A percentile compares a stretch with the other conserved stretches of the same genome.
These are phyloP conservation scores for Danielia reshetovae DNA, from an alignment of 805 yeast species.

Conservation along the genomic window DNA sequence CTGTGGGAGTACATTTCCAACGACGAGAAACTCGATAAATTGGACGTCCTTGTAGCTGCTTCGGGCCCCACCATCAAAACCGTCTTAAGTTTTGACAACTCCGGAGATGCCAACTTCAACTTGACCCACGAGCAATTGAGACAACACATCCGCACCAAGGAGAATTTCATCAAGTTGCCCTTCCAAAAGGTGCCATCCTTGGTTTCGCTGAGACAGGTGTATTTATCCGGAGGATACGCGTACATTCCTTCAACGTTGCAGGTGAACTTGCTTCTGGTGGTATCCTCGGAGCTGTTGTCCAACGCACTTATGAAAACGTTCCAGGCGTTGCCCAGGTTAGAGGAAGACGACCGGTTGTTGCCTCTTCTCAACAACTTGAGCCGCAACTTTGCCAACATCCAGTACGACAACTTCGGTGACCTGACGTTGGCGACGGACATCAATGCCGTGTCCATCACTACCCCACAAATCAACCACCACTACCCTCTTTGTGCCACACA, in stretches of 20 bases:
- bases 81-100: slow-evolving; percentile 30
- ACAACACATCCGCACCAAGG: slow-evolving; percentile 47
- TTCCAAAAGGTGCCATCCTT: slow-evolving; percentile 82
- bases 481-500: slow-evolving; percentile 80
- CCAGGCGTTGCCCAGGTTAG: slow-evolving; percentile 75
- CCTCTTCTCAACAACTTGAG: slow-evolving; percentile 82
- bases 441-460: slow-evolving; percentile 57
- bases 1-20: slow-evolving; percentile 67
- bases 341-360: slow-evolving; percentile 85
- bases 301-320: slow-evolving; percentile 61
- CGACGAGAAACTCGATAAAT: slow-evolving; percentile 54
- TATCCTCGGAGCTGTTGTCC: slow-evolving; percentile 54
- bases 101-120: slow-evolving; percentile 22
- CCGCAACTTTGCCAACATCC: slow-evolving; percentile 40
- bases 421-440: slow-evolving; percentile 39
- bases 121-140: slow-evolving; percentile 49
- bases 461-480: slow-evolving; percentile 52
- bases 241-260: slow-evolving; percentile 84
- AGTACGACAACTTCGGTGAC: slow-evolving; percentile 52
- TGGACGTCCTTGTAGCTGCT: slow-evolving; percentile 51
- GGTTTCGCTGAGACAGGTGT: slow-evolving; percentile 68
- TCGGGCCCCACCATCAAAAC: slow-evolving; percentile 42
- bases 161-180: slow-evolving; percentile 76
- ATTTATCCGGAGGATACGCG: slow-evolving; percentile 65
- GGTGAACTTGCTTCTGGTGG: slow-evolving; percentile 62